Conservation (phyloP, 495 filamentous ascomycete species). For the Hypoxylon subgilvum region DNA sequence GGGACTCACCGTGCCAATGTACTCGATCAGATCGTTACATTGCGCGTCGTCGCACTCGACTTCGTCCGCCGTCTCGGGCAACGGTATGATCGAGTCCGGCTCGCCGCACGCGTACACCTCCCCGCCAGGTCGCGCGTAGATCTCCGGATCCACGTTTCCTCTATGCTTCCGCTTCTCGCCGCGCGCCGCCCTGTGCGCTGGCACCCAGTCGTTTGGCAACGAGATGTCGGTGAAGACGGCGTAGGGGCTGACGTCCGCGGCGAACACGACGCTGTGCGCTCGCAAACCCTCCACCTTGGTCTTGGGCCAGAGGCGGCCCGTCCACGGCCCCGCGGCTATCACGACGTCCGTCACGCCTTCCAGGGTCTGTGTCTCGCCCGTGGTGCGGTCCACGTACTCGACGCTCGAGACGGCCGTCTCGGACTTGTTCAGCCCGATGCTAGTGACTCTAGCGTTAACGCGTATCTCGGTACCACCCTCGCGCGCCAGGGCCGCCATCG, state of each 20-base stretch:
- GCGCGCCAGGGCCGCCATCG: constrained; percentile 79
- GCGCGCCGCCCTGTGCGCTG: constrained; percentile 47
- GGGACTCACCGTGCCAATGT: constrained; percentile 78
- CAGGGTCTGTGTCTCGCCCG: constrained; percentile 57
- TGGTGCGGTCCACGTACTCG: constrained; percentile 73
- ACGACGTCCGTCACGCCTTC: constrained; percentile 81
- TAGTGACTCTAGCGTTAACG: constrained; percentile 63
- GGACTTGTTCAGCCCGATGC: constrained; percentile 58
- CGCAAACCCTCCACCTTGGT: constrained; percentile 81
- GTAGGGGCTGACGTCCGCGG: constrained; percentile 79
- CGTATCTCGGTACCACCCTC: constrained; percentile 76
- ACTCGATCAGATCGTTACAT: constrained; percentile 88
- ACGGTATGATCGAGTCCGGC: constrained; percentile 74
- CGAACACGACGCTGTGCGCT: constrained; percentile 90
- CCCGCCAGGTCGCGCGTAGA: constrained; percentile 86
- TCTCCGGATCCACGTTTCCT: constrained; percentile 80
- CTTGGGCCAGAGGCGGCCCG: constrained; percentile 70
- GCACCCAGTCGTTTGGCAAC: constrained; percentile 66
- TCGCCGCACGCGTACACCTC: constrained; percentile 95
- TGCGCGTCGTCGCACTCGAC: constrained; percentile 77
- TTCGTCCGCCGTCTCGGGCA: constrained; percentile 76
- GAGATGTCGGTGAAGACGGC: constrained; percentile 90
- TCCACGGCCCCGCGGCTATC: constrained; percentile 91
- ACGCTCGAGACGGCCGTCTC: constrained; percentile 66
- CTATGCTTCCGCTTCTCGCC: constrained; percentile 61